A percentile compares a stretch with the other conserved stretches of the same genome.
Evolutionary conservation across 2,329 filamentous ascomycete species (phyloP).

Genomic region (Trichoderma arundinaceum): DNA sequence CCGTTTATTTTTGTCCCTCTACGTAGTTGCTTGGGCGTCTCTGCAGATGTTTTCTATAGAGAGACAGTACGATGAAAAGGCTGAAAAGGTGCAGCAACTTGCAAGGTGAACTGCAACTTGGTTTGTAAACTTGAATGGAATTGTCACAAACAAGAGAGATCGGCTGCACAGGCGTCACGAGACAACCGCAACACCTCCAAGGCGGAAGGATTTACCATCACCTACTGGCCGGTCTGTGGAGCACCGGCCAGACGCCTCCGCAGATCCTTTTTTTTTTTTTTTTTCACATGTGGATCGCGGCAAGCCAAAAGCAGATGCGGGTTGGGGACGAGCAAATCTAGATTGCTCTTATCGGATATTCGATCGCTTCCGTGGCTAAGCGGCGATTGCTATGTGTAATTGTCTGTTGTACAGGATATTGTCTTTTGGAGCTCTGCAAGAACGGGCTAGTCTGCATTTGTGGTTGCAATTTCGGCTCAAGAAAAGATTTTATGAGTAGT

Average conservation of each 20-base stretch:
- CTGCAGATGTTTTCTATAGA: too few species aligned
- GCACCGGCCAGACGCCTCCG: conserved; percentile 22
- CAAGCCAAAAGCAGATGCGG: conserved; percentile 12
- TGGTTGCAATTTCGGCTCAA: neutral
- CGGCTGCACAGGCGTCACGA: neutral
- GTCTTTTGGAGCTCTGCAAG: neutral
- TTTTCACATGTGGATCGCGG: conserved; percentile 16
- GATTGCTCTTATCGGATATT: neutral
- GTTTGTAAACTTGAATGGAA: too few species aligned
- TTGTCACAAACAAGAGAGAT: neutral
- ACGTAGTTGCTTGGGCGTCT: too few species aligned
- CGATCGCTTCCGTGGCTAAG: neutral
- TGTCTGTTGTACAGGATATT: conserved; percentile 18
- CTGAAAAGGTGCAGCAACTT: too few species aligned
- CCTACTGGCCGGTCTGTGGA: neutral
- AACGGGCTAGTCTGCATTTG: neutral
- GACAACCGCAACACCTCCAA: neutral
- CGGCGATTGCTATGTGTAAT: conserved; percentile 24
- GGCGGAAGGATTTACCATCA: neutral
- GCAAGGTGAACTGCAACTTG: too few species aligned
- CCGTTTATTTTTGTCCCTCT: neutral
- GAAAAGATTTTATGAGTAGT: neutral
- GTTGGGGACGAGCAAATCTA: conserved; percentile 22
- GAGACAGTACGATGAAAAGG: too few species aligned
- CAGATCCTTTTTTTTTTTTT: conserved; percentile 24